Evolutionary conservation across 306 rosid genomes (phyloP).

Genomic region (Crotalaria pallida): DNA sequence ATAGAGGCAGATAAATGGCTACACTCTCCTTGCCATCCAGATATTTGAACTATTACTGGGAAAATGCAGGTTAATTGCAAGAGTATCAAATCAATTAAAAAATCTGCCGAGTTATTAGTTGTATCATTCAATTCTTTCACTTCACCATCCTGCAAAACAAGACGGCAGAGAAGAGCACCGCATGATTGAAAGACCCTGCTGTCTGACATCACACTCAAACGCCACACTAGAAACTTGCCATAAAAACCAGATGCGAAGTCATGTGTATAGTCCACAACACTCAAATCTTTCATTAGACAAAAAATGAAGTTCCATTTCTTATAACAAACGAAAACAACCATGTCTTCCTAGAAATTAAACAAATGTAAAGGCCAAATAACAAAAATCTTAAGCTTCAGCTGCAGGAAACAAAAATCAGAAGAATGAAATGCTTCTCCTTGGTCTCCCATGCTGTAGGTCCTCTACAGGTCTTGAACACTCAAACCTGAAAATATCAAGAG

Average conservation of each 20-base stretch:
- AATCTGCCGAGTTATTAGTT: background rate
- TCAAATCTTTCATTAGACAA: background rate
- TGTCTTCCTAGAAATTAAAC: background rate
- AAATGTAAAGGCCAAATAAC: constrained; percentile 11
- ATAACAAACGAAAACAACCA: constrained; percentile 15
- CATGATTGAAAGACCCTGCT: background rate
- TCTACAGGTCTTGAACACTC: constrained; percentile 81
- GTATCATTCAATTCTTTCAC: background rate
- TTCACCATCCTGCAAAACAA: background rate
- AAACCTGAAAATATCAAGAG: constrained; percentile 44
- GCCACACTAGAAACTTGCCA: background rate
- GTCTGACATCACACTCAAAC: background rate
- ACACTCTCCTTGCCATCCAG: background rate
- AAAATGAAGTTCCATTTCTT: constrained; percentile 5
- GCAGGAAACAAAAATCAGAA: constrained; percentile 7
- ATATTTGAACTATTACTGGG: background rate
- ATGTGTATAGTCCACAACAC: background rate
- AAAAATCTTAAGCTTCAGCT: constrained; percentile 16
- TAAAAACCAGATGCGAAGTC: background rate
- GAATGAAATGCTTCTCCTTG: constrained; percentile 6
- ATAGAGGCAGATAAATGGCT: too few species aligned
- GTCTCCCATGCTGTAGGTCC: background rate
- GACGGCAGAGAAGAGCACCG: background rate
- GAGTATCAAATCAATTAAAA: background rate
- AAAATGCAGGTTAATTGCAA: background rate